Base-by-base conservation (phyloP, 1,139 yeast species). In the Pichia kudriavzevii region DNA sequence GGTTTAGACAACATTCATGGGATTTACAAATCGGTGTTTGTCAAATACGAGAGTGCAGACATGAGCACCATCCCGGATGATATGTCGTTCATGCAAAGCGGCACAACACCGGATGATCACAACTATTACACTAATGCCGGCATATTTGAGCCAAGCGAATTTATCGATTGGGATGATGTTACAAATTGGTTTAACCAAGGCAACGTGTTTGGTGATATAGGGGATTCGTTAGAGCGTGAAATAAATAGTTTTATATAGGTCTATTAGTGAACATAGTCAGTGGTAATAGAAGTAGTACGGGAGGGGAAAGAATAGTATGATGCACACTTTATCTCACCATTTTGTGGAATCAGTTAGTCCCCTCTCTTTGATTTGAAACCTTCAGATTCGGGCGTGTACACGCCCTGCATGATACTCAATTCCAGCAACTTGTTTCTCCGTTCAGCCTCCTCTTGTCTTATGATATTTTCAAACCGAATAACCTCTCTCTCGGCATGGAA, bases 401-500 rank as follows among this genome's bases (percentile, higher is more conserved):
- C 40, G 3, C 62, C 62, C 29, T 48, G 47, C 33, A 48, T 26
- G 13, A 58, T 49, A 31, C 59, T 53, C 36, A 50, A 43, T 38
- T 57, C 60, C 5, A 58, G 40, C 21, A 58, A 39, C 34, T 53
- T 47, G 29, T 49, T 47, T 35, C 57, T 47, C 31, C 48, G 52
- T 18, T 46, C 28, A 28, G 47, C 53, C 33, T 58, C 59, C 38
- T 58, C 61, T 5, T 23, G 31, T 30, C 57, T 46, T 19, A 55
- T 46, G 7, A 33, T 28, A 15, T 48, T 45, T 38, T 58, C 61
- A 37, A 55, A 57, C 22, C 34, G 45, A 39, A 56, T 47, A 19
- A 58, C 60, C 31, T 53, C 52, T 17, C 48, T 41, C 41, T 58
- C 61, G 1, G 62, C 49, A 16, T 49, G 45, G 34, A 56, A 58